Base-by-base conservation (phyloP, 2,329 filamentous ascomycete genomes). In the Aureobasidium sp. region DNA sequence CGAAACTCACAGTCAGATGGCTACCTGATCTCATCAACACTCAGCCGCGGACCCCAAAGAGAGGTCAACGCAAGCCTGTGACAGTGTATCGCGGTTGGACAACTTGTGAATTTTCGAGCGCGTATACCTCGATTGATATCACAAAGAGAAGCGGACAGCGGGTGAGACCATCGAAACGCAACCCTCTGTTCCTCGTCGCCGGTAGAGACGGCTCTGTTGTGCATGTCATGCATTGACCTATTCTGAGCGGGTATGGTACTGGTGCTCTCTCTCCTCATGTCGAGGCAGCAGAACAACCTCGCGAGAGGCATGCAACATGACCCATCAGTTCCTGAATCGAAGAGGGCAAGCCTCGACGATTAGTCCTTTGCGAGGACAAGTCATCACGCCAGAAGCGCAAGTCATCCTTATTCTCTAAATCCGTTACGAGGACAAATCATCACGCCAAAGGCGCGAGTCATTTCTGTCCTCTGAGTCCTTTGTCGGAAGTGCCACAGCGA, bases 1-100 rank as follows among this genome's bases (percentile, higher is more conserved):
- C 29, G 16, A 10, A 9, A 23, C 50, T 53, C 29, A 7, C 29
- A 36, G 27, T 23, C 16, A 48, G 56, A 23, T 25, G 42, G 29
- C 42, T 25, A 13, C 20, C 29, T 9, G 13, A 23, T 59, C 56
- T 59, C 56, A 48, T 59, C 42, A 59, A 59, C 56, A 47, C 56
- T 47, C 42, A 18, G 20, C 42, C 56, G 56, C 56, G 42, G 56
- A 59, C 56, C 25, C n/a, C 56, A 36, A n/a, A 18, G 18, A 36
- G 27, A 36, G 48, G 56, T 59, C 56, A 27, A 59, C 56, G 56
- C 56, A 25, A 29, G 42, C 25, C 27, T 10, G 38, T 16, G 38
- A 40, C 13, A 16, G 4, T 10, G 38, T 8, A 40, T 47, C 33
- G 20, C 25, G 56, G 56, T 48, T 36, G 53, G 53, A 43, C 10